Evolutionary conservation across 805 yeast genomes (phyloP).

Genomic region (Monosporozyma servazzii): DNA sequence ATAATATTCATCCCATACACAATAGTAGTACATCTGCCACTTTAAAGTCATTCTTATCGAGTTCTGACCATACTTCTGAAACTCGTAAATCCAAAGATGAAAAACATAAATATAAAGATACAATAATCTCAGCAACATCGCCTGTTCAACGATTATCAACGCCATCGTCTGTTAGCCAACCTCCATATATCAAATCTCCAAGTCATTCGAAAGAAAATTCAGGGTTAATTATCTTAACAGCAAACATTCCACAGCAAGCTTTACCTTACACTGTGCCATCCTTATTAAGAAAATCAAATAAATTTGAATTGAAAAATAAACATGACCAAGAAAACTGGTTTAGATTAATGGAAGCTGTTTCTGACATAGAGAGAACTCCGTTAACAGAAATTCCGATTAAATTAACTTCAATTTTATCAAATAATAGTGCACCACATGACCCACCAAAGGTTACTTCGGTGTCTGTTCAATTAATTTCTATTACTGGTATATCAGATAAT

Average conservation of each 20-base stretch:
- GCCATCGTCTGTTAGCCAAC: conserved; percentile 9
- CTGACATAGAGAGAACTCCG: conserved; percentile 24
- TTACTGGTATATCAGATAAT: conserved; percentile 29
- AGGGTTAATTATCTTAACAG: conserved; percentile 27
- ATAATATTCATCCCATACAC: background rate
- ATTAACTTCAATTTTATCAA: conserved; percentile 28
- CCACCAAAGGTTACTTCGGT: conserved; percentile 29
- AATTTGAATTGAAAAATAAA: conserved; percentile 26
- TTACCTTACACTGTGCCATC: conserved; percentile 34
- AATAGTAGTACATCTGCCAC: background rate
- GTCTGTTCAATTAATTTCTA: conserved; percentile 26
- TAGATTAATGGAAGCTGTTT: conserved; percentile 19
- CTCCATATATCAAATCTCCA: conserved; percentile 3
- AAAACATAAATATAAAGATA: background rate
- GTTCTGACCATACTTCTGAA: background rate
- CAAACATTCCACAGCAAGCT: conserved; percentile 28
- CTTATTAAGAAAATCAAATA: conserved; percentile 31
- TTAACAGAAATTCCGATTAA: conserved; percentile 24
- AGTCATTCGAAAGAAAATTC: conserved; percentile 5
- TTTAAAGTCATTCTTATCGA: background rate
- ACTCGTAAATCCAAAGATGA: background rate
- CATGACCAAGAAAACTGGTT: conserved; percentile 31
- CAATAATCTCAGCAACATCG: conserved; percentile 2
- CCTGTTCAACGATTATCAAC: conserved; percentile 3
- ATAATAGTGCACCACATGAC: conserved; percentile 19